A percentile compares a stretch with the other conserved stretches of the same genome.
phyloP scores from a whole-genome alignment of 129 eudicot species.

The Centaurea solstitialis region DNA sequence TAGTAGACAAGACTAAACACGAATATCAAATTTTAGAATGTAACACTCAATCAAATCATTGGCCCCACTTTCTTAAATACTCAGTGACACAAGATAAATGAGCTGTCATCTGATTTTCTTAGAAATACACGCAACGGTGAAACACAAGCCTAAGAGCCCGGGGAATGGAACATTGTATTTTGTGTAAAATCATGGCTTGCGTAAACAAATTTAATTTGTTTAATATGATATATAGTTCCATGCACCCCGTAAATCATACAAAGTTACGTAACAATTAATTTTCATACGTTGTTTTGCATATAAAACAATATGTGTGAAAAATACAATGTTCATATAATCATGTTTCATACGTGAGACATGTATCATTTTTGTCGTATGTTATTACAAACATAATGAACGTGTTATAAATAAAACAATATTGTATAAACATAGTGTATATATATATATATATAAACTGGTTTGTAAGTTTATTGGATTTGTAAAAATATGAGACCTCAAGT shows the following conservation, averaged over 20 bases:
- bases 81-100: neutral
- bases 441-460: no score
- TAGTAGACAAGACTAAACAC: neutral
- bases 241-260: neutral
- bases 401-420: no score
- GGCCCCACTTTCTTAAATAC: conserved; percentile 11
- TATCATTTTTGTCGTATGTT: no score
- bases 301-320: neutral
- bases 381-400: no score
- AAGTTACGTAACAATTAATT: no score
- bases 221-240: neutral
- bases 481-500: no score
- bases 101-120: neutral
- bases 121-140: neutral
- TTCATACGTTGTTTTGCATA: no score
- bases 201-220: neutral
- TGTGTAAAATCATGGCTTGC: no score
- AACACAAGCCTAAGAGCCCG: neutral
- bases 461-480: no score
- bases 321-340: no score
- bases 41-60: conserved; percentile 1
- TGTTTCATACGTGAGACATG: no score
- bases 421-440: no score
- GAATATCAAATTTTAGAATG: conserved; percentile 2
- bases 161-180: neutral